These are phyloP conservation scores for Aspergillus ostianus DNA, from an alignment of 495 filamentous ascomycete genomes.

Conservation along the genomic window DNA sequence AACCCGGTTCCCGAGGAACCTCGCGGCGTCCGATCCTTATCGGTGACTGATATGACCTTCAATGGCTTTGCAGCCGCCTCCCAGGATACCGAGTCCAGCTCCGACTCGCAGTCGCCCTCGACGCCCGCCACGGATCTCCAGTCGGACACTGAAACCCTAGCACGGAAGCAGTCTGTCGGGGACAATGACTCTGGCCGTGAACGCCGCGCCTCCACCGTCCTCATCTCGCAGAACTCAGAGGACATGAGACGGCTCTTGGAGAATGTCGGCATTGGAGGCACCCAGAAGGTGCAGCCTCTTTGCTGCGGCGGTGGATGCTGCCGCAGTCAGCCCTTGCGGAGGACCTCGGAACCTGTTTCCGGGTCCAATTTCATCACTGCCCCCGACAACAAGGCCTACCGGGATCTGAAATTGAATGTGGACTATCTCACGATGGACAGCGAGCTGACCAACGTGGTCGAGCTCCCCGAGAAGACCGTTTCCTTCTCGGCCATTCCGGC, in stretches of 20 bases:
- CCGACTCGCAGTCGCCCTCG: constrained; percentile 46
- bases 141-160: constrained; percentile 44
- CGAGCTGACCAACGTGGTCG: constrained; percentile 64
- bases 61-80: constrained; percentile 34
- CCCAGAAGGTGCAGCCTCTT: constrained; percentile 55
- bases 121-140: constrained; percentile 54
- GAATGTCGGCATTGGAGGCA: constrained; percentile 42
- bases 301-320: constrained; percentile 97
- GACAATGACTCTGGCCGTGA: constrained; percentile 36
- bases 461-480: constrained; percentile 71
- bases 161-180: constrained; percentile 23
- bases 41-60: constrained; percentile 42
- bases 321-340: constrained; percentile 58
- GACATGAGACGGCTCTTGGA: constrained; percentile 67
- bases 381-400: constrained; percentile 84
- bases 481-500: constrained; percentile 56
- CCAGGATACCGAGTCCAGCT: constrained; percentile 38
- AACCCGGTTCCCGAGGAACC: constrained; percentile 59
- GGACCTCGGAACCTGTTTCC: constrained; percentile 44
- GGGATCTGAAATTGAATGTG: constrained; percentile 71
- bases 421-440: constrained; percentile 66
- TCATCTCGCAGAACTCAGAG: constrained; percentile 71
- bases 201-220: constrained; percentile 74
- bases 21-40: constrained; percentile 38
- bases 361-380: constrained; percentile 55